Conservation (phyloP, 495 filamentous ascomycete species). For the Neurospora tetraspora region DNA sequence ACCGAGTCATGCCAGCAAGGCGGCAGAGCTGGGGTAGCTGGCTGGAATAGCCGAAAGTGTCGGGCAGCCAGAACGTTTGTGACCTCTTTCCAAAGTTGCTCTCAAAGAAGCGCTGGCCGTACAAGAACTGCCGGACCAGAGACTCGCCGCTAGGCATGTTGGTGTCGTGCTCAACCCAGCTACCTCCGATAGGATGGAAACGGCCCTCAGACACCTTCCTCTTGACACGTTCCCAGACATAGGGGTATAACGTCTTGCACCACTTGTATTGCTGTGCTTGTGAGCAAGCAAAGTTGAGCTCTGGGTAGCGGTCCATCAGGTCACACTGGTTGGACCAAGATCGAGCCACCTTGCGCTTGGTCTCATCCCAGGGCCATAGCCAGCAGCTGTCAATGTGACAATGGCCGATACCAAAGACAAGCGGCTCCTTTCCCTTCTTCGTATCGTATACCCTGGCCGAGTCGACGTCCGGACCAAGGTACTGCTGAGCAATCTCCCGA, state of each 20-base stretch:
- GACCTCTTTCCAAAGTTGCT: conserved; percentile 83
- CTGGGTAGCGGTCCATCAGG: conserved; percentile 87
- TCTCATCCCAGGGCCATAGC: conserved; percentile 99
- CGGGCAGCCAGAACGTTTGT: conserved; percentile 91
- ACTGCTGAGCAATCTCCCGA: conserved; percentile 71
- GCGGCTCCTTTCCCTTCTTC: conserved; percentile 45
- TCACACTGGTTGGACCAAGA: conserved; percentile 96
- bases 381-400: conserved; percentile 98
- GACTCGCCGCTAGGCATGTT: conserved; percentile 96
- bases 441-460: conserved; percentile 75
- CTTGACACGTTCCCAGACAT: conserved; percentile 82
- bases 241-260: conserved; percentile 82
- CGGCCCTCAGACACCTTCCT: conserved; percentile 77
- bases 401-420: conserved; percentile 85
- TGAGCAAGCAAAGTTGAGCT: conserved; percentile 83
- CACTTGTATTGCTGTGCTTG: conserved; percentile 98
- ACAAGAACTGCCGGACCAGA: conserved; percentile 87
- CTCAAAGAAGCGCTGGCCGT: conserved; percentile 90
- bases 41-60: conserved; percentile 94
- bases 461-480: conserved; percentile 71
- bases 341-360: conserved; percentile 89
- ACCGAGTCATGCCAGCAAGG: conserved; percentile 85
- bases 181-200: conserved; percentile 92
- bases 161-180: conserved; percentile 98
- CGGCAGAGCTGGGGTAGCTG: conserved; percentile 91